A percentile compares a stretch with the other conserved stretches of the same genome.
Conservation (phyloP, 306 rosid species). For the Aeschynomene evenia region DNA sequence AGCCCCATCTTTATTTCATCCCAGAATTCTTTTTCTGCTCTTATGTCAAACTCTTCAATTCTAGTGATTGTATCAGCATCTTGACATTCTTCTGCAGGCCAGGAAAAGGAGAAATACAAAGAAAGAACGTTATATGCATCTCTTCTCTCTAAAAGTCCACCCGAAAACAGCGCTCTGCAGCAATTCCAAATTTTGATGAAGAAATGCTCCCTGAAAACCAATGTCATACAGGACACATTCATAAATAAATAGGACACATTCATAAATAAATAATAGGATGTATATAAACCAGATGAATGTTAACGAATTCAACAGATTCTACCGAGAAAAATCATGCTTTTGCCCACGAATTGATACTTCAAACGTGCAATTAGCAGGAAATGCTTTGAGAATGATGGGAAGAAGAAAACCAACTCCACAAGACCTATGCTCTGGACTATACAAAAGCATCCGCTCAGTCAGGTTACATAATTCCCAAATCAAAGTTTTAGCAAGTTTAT, state of each 20-base stretch:
- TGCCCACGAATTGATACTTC: slow-evolving; percentile 48
- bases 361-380: slow-evolving; percentile 45
- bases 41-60: slow-evolving; percentile 57
- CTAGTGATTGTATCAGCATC: slow-evolving; percentile 37
- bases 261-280: slow-evolving; percentile 21
- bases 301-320: slow-evolving; percentile 30
- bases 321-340: slow-evolving; percentile 59
- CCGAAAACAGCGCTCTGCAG: slow-evolving; percentile 70
- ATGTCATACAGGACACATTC: slow-evolving; percentile 33
- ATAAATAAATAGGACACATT: slow-evolving; percentile 32
- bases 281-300: slow-evolving; percentile 22
- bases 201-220: slow-evolving; percentile 63
- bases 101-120: slow-evolving; percentile 64
- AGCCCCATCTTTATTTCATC: slow-evolving; percentile 75
- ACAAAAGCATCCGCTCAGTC: slow-evolving; percentile 66
- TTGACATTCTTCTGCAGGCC: slow-evolving; percentile 46
- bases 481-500: slow-evolving; percentile 48
- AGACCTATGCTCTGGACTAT: slow-evolving; percentile 73
- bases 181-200: slow-evolving; percentile 75
- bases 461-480: slow-evolving; percentile 62
- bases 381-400: slow-evolving; percentile 66
- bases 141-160: slow-evolving; percentile 78
- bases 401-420: slow-evolving; percentile 70
- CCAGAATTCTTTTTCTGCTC: slow-evolving; percentile 77
- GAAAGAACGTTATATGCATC: slow-evolving; percentile 80